Percentiles rank a stretch among this genome's conserved stretches.
phyloP scores from a whole-genome alignment of 208 protist species.

The Sergeia podlipaevii region DNA sequence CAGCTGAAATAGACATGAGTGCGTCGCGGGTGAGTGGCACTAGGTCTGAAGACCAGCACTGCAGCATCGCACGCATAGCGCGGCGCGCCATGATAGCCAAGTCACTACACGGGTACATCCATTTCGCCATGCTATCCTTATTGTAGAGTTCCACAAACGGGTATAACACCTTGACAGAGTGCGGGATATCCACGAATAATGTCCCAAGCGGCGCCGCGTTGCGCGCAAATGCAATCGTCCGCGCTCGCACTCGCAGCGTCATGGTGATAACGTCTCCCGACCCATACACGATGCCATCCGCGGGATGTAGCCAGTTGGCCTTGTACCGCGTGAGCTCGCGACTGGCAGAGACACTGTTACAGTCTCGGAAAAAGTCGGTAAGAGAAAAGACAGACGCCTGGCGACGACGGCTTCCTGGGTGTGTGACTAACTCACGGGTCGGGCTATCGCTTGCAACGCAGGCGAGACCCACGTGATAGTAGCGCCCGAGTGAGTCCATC shows the following conservation, averaged over 20 bases:
- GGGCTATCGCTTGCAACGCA: conserved; percentile 8
- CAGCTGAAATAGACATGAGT: no score
- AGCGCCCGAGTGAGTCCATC: conserved; percentile 66
- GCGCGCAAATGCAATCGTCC: conserved; percentile 68
- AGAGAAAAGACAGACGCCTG: conserved; percentile 51
- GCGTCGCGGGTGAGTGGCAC: conserved; percentile 15
- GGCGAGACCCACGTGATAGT: conserved; percentile 73
- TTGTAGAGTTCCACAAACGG: conserved; percentile 86
- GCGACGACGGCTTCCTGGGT: conserved; percentile 46
- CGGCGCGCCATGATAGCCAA: conserved; percentile 50
- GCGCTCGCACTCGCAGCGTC: conserved; percentile 43
- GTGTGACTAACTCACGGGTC: conserved; percentile 8
- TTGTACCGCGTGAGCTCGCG: background rate
- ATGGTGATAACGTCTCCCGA: conserved; percentile 85
- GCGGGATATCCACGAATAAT: conserved; percentile 50
- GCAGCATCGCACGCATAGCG: conserved; percentile 68
- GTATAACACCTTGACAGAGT: conserved; percentile 50
- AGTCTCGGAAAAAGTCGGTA: conserved; percentile 61
- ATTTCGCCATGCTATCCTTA: conserved; percentile 61
- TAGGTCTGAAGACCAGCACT: conserved; percentile 39
- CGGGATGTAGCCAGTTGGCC: conserved; percentile 58
- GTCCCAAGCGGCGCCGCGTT: conserved; percentile 75
- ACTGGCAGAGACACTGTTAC: conserved; percentile 8
- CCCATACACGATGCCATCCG: conserved; percentile 70
- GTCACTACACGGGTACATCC: conserved; percentile 67